A percentile compares a stretch with the other conserved stretches of the same genome.
phyloP scores from a whole-genome alignment of 2,329 filamentous ascomycete species.

The Fusarium liriodendri region DNA sequence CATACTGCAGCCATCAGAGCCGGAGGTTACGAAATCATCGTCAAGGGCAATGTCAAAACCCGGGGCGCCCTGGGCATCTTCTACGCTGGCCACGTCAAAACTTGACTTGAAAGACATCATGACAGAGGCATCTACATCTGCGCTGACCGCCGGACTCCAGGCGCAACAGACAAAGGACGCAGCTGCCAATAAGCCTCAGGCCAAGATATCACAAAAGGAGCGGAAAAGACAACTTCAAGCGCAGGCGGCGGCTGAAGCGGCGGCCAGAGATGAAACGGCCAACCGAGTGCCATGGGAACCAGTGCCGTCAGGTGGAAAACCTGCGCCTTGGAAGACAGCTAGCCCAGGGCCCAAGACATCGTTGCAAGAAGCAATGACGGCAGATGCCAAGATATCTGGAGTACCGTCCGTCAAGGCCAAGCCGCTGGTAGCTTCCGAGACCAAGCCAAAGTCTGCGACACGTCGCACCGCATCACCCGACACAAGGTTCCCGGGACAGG shows the following conservation, averaged over 20 bases:
- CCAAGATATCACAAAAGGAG: slow-evolving; percentile 90
- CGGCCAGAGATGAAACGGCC: slow-evolving; percentile 48
- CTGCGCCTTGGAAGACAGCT: slow-evolving; percentile 75
- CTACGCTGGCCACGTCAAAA: slow-evolving; percentile 68
- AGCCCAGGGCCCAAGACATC: slow-evolving; percentile 60
- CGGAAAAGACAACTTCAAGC: slow-evolving; percentile 84
- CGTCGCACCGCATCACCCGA: slow-evolving; percentile 69
- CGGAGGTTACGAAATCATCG: slow-evolving; percentile 3
- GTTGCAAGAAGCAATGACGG: slow-evolving; percentile 60
- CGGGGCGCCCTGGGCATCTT: slow-evolving; percentile 61
- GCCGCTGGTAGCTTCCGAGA: slow-evolving; percentile 57
- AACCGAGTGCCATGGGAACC: slow-evolving; percentile 59
- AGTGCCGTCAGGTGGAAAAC: slow-evolving; percentile 48
- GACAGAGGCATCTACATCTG: slow-evolving; percentile 66
- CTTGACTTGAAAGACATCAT: slow-evolving; percentile 84
- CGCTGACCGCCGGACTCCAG: slow-evolving; percentile 65
- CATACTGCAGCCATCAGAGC: slow-evolving; percentile 14
- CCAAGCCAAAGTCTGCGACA: slow-evolving; percentile 52
- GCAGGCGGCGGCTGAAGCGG: slow-evolving; percentile 61
- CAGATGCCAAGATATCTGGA: slow-evolving; percentile 42
- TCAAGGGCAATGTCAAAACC: slow-evolving; percentile 22
- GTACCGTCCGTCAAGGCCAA: slow-evolving; percentile 51
- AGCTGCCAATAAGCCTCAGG: slow-evolving; percentile 51
- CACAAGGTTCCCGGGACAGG: slow-evolving; percentile 71
- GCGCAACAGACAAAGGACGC: slow-evolving; percentile 60